Base-by-base conservation (phyloP, 306 rosid genomes). In the Aeschynomene evenia region DNA sequence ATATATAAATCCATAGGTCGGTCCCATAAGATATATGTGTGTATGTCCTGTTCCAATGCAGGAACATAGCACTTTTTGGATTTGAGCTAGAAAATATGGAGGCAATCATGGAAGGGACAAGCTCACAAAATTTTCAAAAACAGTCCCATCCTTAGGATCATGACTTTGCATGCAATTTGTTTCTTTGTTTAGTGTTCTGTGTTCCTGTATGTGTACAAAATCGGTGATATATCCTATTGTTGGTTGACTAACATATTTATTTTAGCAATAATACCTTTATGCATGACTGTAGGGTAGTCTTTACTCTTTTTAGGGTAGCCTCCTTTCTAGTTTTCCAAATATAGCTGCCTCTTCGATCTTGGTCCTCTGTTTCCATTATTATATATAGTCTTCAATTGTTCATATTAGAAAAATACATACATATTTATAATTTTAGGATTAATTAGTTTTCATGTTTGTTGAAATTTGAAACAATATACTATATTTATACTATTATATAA, bases 171-270 rank as follows among this genome's bases (percentile, higher is more conserved):
- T 28, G 21, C 7, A 59, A 16, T 58, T 31, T n/a, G 20, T 45
- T 45, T 76, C 7, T 59, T 23, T 49, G 39, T 40, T 42, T 20
- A n/a, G n/a, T n/a, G n/a, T n/a, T n/a, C n/a, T n/a, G n/a, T n/a
- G n/a, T n/a, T 29, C 20, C 14, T 55, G 19, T n/a, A n/a, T n/a
- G n/a, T 46, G 21, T 75, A 23, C 40, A 13, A 58, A 28, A 71
- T 59, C 18, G 33, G 43, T 12, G 54, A 46, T n/a, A n/a, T n/a
- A n/a, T 45, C 59, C 52, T 42, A 15, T 15, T 74, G 45, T 48
- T 58, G 55, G 60, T 74, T 74, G 67, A 74, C 79, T 65, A 52
- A 5, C 63, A 34, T 37, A 48, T 36, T 9, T n/a, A n/a, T n/a
- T n/a, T n/a, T n/a, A n/a, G n/a, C n/a, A n/a, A n/a, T n/a, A n/a